Percentiles rank a stretch among this genome's conserved stretches.
phyloP scores from a whole-genome alignment of 306 rosid genomes.

The Mimosa bimucronata region DNA sequence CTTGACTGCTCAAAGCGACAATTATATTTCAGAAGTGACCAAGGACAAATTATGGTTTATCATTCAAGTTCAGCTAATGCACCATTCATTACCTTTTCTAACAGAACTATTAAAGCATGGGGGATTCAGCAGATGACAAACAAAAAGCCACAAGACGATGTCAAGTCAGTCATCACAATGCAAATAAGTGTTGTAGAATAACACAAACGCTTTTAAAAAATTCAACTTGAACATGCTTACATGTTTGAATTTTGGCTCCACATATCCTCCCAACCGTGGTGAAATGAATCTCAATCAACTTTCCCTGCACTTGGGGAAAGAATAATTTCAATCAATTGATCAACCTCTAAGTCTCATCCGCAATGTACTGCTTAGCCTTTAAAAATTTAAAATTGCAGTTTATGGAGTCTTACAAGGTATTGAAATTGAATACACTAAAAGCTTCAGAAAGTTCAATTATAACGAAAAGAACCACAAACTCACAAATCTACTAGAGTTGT shows the following conservation, averaged over 20 bases:
- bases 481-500: slow-evolving; percentile 95
- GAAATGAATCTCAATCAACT: slow-evolving; percentile 85
- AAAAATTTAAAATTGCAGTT: neutral
- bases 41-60: slow-evolving; percentile 37
- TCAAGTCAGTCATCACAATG: slow-evolving; percentile 50
- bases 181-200: slow-evolving; percentile 32
- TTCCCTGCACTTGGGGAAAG: slow-evolving; percentile 69
- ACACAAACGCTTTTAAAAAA: slow-evolving; percentile 22
- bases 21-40: slow-evolving; percentile 39
- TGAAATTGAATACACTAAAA: slow-evolving; percentile 27
- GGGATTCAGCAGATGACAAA: slow-evolving; percentile 47
- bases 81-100: slow-evolving; percentile 80
- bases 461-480: slow-evolving; percentile 53
- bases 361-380: slow-evolving; percentile 31
- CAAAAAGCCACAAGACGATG: slow-evolving; percentile 35
- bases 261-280: slow-evolving; percentile 69
- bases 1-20: slow-evolving; percentile 75
- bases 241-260: slow-evolving; percentile 85
- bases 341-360: slow-evolving; percentile 19
- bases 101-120: slow-evolving; percentile 54
- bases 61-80: slow-evolving; percentile 33
- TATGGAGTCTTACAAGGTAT: neutral
- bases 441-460: slow-evolving; percentile 16
- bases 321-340: slow-evolving; percentile 36
- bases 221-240: slow-evolving; percentile 60